Conservation (phyloP, 768 basidiomycete species). For the Leccinum truebloodii region DNA sequence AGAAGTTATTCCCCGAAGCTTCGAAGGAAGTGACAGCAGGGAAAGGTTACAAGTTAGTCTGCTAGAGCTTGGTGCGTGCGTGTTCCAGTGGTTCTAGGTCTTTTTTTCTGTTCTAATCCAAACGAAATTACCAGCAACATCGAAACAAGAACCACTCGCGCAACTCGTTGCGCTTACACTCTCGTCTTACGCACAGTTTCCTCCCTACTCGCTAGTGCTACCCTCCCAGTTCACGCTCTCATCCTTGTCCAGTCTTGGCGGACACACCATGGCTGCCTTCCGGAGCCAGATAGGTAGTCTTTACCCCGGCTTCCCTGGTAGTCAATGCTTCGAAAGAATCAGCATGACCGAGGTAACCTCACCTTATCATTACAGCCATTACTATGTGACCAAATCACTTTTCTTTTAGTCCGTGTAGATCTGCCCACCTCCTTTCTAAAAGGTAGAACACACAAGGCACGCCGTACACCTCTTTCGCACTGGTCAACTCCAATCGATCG, state of each 20-base stretch:
- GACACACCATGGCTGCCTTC: neutral
- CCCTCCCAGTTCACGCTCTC: conserved; percentile 37
- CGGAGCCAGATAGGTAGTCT: neutral
- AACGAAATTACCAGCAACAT: neutral
- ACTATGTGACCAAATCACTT: too few relatives aligned
- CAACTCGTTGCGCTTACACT: conserved; percentile 27
- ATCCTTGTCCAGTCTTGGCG: conserved; percentile 10
- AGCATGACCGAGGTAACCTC: too few relatives aligned
- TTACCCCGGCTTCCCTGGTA: too few relatives aligned
- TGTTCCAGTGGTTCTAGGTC: too few relatives aligned
- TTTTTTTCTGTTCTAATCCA: too few relatives aligned
- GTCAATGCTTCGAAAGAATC: too few relatives aligned
- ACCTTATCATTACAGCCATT: too few relatives aligned
- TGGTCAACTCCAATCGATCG: too few relatives aligned
- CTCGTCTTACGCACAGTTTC: conserved; percentile 39
- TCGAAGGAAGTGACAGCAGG: conserved; percentile 53
- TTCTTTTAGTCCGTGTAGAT: neutral
- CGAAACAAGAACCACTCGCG: too few relatives aligned
- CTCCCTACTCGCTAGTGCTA: conserved; percentile 21
- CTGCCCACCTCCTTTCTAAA: neutral
- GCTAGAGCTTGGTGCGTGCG: conserved; percentile 66
- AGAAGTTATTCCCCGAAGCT: conserved; percentile 55
- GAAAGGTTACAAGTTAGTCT: conserved; percentile 53
- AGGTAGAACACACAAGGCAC: too few relatives aligned
- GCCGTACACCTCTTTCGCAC: too few relatives aligned